Percentiles rank a stretch among this genome's conserved stretches.
Conservation (phyloP, 2,329 filamentous ascomycete species). For the Fusarium agapanthi region DNA sequence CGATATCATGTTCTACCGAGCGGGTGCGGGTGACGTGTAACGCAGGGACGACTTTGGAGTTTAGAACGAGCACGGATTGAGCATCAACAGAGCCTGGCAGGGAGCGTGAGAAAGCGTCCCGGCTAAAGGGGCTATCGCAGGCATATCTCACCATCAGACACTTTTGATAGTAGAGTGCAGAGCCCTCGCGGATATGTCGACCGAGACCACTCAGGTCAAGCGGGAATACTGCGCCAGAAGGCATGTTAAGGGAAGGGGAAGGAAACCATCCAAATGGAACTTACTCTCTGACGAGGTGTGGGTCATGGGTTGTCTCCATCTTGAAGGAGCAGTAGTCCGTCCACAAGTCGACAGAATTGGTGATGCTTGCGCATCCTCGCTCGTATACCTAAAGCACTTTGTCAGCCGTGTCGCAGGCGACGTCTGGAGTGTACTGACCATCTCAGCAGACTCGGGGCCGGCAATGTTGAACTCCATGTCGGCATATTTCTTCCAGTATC, state of each 20-base stretch:
- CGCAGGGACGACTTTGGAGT: slow-evolving; percentile 52
- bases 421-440: slow-evolving; percentile 66
- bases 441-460: slow-evolving; percentile 95
- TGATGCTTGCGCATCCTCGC: slow-evolving; percentile 90
- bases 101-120: slow-evolving; percentile 72
- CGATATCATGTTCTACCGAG: slow-evolving; percentile 52
- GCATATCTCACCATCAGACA: slow-evolving; percentile 75
- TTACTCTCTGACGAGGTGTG: slow-evolving; percentile 99
- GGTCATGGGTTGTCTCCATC: slow-evolving; percentile 94
- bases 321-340: slow-evolving; percentile 98
- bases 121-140: slow-evolving; percentile 65
- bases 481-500: slow-evolving; percentile 99
- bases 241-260: slow-evolving; percentile 74
- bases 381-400: slow-evolving; percentile 79
- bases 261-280: slow-evolving; percentile 73
- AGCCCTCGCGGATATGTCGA: slow-evolving; percentile 46
- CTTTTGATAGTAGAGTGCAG: slow-evolving; percentile 51
- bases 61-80: slow-evolving; percentile 47
- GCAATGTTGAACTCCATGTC: slow-evolving; percentile 97
- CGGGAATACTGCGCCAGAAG: slow-evolving; percentile 55
- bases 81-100: slow-evolving; percentile 68
- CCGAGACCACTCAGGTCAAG: slow-evolving; percentile 54
- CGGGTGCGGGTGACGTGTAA: slow-evolving; percentile 48
- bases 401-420: slow-evolving; percentile 15
- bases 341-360: slow-evolving; percentile 95